These are phyloP conservation scores for Penicillium coffeae DNA, from an alignment of 495 filamentous ascomycete genomes.

Conservation along the genomic window DNA sequence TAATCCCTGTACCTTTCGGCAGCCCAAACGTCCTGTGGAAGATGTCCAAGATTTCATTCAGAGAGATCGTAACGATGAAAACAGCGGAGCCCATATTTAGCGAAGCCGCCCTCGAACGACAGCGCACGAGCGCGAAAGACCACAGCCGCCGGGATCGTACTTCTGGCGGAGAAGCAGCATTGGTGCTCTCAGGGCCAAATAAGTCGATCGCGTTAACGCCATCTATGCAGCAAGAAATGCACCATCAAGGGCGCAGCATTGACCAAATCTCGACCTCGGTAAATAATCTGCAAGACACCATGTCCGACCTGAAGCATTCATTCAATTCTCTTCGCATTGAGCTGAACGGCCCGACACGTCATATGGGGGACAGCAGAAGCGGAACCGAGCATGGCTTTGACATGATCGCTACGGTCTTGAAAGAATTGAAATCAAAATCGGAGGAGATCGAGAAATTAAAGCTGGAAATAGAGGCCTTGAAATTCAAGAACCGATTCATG, in stretches of 20 bases:
- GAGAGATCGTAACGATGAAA: slow-evolving; percentile 46
- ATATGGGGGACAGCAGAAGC: slow-evolving; percentile 13
- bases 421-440: slow-evolving; percentile 42
- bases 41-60: slow-evolving; percentile 41
- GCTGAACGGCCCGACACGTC: slow-evolving; percentile 30
- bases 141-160: slow-evolving; percentile 16
- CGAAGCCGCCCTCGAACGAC: slow-evolving; percentile 31
- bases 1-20: slow-evolving; percentile 4
- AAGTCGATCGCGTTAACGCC: slow-evolving; percentile 11
- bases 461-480: slow-evolving; percentile 43
- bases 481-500: slow-evolving; percentile 37
- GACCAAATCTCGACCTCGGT: slow-evolving; percentile 45
- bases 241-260: slow-evolving; percentile 41
- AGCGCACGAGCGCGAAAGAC: slow-evolving; percentile 25
- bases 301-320: slow-evolving; percentile 42
- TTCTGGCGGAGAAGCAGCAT: slow-evolving; percentile 20
- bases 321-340: slow-evolving; percentile 44
- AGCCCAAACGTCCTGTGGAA: slow-evolving; percentile 47
- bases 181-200: slow-evolving; percentile 25
- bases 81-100: slow-evolving; percentile 40
- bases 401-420: slow-evolving; percentile 43
- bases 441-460: slow-evolving; percentile 46
- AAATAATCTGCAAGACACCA: slow-evolving; percentile 42
- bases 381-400: slow-evolving; percentile 25
- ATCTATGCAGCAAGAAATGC: slow-evolving; percentile 36